phyloP scores from a whole-genome alignment of 2,329 filamentous ascomycete genomes.

The Colletotrichum sp. region DNA sequence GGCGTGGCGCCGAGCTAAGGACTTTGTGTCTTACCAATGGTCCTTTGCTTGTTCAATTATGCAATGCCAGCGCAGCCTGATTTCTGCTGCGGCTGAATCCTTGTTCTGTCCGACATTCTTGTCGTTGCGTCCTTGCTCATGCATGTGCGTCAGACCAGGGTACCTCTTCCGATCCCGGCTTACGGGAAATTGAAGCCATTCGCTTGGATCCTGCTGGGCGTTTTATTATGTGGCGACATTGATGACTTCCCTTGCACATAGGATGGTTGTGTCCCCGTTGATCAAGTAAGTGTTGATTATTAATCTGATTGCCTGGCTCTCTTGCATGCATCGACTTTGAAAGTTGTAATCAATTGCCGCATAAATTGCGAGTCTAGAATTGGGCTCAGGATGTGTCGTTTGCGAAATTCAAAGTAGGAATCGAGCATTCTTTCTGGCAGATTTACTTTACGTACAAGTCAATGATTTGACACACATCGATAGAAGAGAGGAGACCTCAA shows the following conservation, averaged over 20 bases:
- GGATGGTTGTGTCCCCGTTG: not conserved
- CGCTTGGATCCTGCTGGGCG: fast-evolving
- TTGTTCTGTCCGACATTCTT: not conserved
- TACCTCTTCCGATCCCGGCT: not conserved
- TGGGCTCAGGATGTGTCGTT: too few relatives aligned
- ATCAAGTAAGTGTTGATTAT: not conserved
- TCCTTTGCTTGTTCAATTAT: not conserved
- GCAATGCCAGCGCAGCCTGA: conserved; percentile 15
- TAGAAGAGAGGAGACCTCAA: too few relatives aligned
- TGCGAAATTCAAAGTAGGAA: too few relatives aligned
- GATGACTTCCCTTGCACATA: too few relatives aligned
- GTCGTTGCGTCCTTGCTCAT: not conserved
- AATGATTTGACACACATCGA: too few relatives aligned
- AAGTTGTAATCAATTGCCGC: too few relatives aligned
- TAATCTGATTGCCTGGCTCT: not conserved
- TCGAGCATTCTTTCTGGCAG: too few relatives aligned
- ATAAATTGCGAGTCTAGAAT: too few relatives aligned
- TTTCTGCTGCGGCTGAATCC: not conserved
- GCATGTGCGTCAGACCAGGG: not conserved
- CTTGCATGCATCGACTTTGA: too few relatives aligned
- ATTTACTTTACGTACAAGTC: too few relatives aligned
- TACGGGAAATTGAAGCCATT: not conserved
- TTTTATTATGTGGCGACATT: not conserved
- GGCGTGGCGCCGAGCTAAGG: not conserved
- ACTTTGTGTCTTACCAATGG: not conserved